Evolutionary conservation across 805 yeast genomes (phyloP).

Genomic region (Barnettozyma vustinii): DNA sequence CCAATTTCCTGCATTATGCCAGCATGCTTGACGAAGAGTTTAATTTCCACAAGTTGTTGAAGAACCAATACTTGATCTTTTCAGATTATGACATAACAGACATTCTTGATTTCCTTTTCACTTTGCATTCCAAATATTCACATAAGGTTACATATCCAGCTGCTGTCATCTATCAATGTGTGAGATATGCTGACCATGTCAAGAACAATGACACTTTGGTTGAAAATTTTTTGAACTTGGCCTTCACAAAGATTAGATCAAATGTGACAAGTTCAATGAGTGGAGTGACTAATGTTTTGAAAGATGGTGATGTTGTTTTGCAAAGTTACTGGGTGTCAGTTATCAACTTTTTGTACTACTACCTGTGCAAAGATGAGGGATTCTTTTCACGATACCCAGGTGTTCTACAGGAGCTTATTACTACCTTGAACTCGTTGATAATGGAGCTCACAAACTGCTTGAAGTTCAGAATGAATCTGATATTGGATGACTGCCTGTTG

Average conservation of each 20-base stretch:
- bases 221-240: conserved; percentile 52
- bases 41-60: conserved; percentile 49
- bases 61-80: conserved; percentile 58
- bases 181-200: conserved; percentile 61
- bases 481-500: conserved; percentile 63
- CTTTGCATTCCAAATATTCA: conserved; percentile 50
- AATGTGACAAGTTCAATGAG: conserved; percentile 56
- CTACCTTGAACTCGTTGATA: conserved; percentile 52
- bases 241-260: conserved; percentile 55
- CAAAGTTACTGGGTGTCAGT: conserved; percentile 88
- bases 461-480: conserved; percentile 49
- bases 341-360: conserved; percentile 70
- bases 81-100: conserved; percentile 68
- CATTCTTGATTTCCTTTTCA: conserved; percentile 55
- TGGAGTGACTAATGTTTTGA: conserved; percentile 43
- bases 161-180: conserved; percentile 59
- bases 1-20: conserved; percentile 10
- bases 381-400: conserved; percentile 51
- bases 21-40: conserved; percentile 36
- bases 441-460: conserved; percentile 64
- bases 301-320: conserved; percentile 56
- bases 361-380: conserved; percentile 60
- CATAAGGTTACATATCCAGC: conserved; percentile 53
- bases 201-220: conserved; percentile 52
- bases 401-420: conserved; percentile 53